Conservation (phyloP, 257 asterid genomes). For the Verbena officinalis region DNA sequence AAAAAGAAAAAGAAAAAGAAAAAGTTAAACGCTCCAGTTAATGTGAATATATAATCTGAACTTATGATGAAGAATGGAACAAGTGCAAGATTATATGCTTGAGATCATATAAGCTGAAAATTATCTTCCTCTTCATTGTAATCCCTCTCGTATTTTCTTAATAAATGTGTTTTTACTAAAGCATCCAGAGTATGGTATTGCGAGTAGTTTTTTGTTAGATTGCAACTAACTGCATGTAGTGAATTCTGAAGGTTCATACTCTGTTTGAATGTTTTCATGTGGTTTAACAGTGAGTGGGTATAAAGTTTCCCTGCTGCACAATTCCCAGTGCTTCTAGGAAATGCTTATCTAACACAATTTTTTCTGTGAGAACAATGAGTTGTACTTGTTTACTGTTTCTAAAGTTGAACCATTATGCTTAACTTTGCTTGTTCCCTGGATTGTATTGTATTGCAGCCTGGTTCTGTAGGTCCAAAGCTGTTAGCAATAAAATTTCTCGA, state of each 20-base stretch:
- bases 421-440: conserved; percentile 28
- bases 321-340: neutral
- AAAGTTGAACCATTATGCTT: conserved; percentile 20
- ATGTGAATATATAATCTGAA: conserved; percentile 4
- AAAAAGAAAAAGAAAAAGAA: neutral
- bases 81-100: neutral
- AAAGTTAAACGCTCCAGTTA: conserved; percentile 11
- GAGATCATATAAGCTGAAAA: neutral
- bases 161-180: no score
- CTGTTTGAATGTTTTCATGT: conserved; percentile 3
- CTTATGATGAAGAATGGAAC: neutral
- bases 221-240: conserved; percentile 4
- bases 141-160: no score
- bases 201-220: neutral
- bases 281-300: neutral
- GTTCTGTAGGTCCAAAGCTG: conserved; percentile 76
- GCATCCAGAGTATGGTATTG: no score
- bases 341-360: conserved; percentile 4
- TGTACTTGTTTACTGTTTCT: conserved; percentile 22
- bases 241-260: conserved; percentile 19
- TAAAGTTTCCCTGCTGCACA: neutral
- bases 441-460: conserved; percentile 61
- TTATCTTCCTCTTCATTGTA: no score
- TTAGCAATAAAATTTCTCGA: conserved; percentile 82
- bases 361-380: conserved; percentile 12